These are phyloP conservation scores for Hypoxylon sp. DNA, from an alignment of 2,329 filamentous ascomycete genomes.

Conservation along the genomic window DNA sequence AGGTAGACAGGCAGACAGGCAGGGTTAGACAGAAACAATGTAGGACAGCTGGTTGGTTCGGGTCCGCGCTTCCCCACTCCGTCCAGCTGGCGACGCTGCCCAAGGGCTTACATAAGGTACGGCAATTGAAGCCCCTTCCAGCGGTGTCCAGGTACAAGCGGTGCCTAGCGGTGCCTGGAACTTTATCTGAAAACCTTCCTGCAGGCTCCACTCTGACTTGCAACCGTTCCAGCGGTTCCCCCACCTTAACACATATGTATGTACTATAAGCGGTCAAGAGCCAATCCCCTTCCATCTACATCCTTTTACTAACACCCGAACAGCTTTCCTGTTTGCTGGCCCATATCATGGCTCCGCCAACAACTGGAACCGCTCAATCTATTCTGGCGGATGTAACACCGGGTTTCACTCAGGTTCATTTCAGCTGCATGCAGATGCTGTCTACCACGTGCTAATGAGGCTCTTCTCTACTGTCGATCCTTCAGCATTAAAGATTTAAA, in stretches of 20 bases:
- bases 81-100: conserved; percentile 26
- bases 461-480: conserved; percentile 22
- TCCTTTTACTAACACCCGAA: conserved; percentile 12
- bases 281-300: conserved; percentile 22
- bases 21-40: conserved; percentile 6
- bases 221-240: neutral
- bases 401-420: conserved; percentile 12
- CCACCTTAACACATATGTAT: conserved; percentile 13
- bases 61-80: conserved; percentile 23
- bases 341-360: conserved; percentile 8
- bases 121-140: conserved; percentile 17
- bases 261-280: conserved; percentile 10
- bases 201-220: conserved; percentile 19
- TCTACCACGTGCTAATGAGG: conserved; percentile 35
- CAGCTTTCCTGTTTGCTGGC: conserved; percentile 16
- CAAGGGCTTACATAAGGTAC: conserved; percentile 8
- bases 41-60: conserved; percentile 34
- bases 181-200: conserved; percentile 18
- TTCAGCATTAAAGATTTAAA: conserved; percentile 8
- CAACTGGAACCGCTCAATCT: conserved; percentile 6
- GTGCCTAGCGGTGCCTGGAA: neutral
- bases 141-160: neutral
- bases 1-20: conserved; percentile 22
- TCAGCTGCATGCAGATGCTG: conserved; percentile 27
- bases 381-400: conserved; percentile 28